Evolutionary conservation across 2,329 filamentous ascomycete genomes (phyloP).

Genomic region (Akanthomyces lecanii): DNA sequence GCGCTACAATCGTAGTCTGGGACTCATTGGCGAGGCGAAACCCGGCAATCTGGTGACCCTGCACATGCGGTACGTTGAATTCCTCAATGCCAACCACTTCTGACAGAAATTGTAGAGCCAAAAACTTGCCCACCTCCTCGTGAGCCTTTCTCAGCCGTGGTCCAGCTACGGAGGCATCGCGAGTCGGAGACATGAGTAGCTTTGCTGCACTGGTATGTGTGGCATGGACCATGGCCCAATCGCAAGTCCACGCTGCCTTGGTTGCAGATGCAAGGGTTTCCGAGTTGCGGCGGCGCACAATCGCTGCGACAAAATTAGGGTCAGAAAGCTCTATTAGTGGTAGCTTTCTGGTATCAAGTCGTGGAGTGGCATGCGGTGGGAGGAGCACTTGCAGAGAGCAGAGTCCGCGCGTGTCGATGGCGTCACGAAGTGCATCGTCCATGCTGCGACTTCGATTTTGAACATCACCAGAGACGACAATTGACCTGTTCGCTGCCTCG

Average conservation of each 20-base stretch:
- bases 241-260: not conserved
- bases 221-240: slow-evolving; percentile 31
- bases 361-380: slow-evolving; percentile 33
- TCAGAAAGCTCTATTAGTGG: slow-evolving; percentile 27
- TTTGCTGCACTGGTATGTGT: slow-evolving; percentile 42
- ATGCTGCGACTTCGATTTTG: slow-evolving; percentile 46
- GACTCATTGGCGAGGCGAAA: slow-evolving; percentile 44
- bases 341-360: slow-evolving; percentile 40
- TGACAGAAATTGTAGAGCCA: slow-evolving; percentile 46
- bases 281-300: not conserved
- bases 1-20: slow-evolving; percentile 48
- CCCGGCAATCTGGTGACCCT: slow-evolving; percentile 41
- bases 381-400: slow-evolving; percentile 44
- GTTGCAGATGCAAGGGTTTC: not conserved
- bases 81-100: slow-evolving; percentile 47
- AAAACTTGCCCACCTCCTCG: slow-evolving; percentile 45
- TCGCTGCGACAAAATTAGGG: not conserved
- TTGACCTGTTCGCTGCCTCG: slow-evolving; percentile 44
- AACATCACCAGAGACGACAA: slow-evolving; percentile 52
- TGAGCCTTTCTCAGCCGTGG: slow-evolving; percentile 47
- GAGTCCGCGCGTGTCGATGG: slow-evolving; percentile 39
- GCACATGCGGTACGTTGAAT: slow-evolving; percentile 47
- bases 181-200: slow-evolving; percentile 50
- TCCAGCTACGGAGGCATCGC: slow-evolving; percentile 44
- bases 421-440: slow-evolving; percentile 40